phyloP scores from a whole-genome alignment of 495 filamentous ascomycete genomes.

The Penicillium canariense region DNA sequence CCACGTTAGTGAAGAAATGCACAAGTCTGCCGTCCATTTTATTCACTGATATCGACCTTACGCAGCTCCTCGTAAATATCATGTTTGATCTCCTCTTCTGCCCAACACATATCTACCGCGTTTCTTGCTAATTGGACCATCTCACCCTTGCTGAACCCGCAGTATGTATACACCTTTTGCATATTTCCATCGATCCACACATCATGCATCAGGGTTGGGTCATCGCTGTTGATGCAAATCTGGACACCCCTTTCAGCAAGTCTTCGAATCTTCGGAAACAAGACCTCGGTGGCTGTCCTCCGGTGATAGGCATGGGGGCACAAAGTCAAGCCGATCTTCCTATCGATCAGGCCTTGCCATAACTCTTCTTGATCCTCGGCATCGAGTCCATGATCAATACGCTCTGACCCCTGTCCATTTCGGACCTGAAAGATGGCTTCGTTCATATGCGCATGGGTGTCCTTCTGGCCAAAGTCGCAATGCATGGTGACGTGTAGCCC shows the following conservation, averaged over 20 bases:
- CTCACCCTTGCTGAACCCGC: constrained; percentile 31
- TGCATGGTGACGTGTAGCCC: constrained; percentile 43
- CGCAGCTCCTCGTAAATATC: constrained; percentile 24
- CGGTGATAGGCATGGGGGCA: constrained; percentile 45
- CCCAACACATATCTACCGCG: constrained; percentile 43
- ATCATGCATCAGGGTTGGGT: constrained; percentile 45
- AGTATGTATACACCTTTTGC: constrained; percentile 35
- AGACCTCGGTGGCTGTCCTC: constrained; percentile 33
- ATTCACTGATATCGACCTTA: constrained; percentile 3
- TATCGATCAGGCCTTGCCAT: constrained; percentile 27
- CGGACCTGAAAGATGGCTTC: constrained; percentile 35
- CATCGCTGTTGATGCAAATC: constrained; percentile 40
- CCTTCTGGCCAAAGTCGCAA: constrained; percentile 44
- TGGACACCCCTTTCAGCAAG: constrained; percentile 37
- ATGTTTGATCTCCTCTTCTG: constrained; percentile 26
- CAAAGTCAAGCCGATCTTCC: constrained; percentile 38
- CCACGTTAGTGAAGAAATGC: background rate
- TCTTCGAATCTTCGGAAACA: constrained; percentile 38
- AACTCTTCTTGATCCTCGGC: constrained; percentile 31
- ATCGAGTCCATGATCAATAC: constrained; percentile 47
- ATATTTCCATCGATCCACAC: constrained; percentile 44
- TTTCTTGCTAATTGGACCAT: constrained; percentile 36
- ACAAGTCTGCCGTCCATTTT: background rate
- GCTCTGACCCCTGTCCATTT: constrained; percentile 26
- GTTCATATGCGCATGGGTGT: constrained; percentile 36